Evolutionary conservation across 257 asterid species (phyloP).

Genomic region (Avicennia marina): DNA sequence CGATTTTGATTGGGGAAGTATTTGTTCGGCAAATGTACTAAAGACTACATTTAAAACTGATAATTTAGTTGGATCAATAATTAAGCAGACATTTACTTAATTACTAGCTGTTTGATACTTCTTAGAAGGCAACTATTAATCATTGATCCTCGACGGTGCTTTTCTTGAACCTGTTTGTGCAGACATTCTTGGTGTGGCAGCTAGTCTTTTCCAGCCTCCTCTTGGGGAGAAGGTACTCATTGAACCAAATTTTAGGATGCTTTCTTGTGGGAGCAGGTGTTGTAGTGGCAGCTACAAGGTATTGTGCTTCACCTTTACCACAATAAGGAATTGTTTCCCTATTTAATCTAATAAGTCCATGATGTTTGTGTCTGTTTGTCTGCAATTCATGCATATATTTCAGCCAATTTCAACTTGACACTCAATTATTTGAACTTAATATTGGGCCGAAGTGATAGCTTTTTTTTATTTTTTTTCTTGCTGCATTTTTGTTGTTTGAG

Average conservation of each 20-base stretch:
- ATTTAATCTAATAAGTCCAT: neutral
- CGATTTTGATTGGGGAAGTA: no score
- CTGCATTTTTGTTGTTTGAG: neutral
- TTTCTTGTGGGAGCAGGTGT: slow-evolving; percentile 78
- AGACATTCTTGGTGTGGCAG: slow-evolving; percentile 94
- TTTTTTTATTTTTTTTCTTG: neutral
- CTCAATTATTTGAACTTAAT: no score
- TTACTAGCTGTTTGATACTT: neutral
- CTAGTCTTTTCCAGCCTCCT: slow-evolving; percentile 57
- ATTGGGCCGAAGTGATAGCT: no score
- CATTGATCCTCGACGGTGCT: slow-evolving; percentile 15
- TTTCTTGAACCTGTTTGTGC: slow-evolving; percentile 27
- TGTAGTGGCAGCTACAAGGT: slow-evolving; percentile 71
- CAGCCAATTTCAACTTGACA: no score
- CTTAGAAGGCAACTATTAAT: neutral
- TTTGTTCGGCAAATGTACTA: no score
- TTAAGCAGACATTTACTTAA: neutral
- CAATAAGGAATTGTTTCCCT: neutral
- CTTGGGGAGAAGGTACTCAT: slow-evolving; percentile 54
- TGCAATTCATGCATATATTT: no score
- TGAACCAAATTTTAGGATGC: slow-evolving; percentile 65
- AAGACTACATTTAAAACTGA: no score
- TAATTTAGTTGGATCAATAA: neutral
- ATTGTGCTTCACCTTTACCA: slow-evolving; percentile 6
- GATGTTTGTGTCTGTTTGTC: no score